Percentiles rank a stretch among this genome's conserved stretches.
These are phyloP conservation scores for Geotrichum klebahnii DNA, from an alignment of 1,139 yeast species.

Conservation along the genomic window DNA sequence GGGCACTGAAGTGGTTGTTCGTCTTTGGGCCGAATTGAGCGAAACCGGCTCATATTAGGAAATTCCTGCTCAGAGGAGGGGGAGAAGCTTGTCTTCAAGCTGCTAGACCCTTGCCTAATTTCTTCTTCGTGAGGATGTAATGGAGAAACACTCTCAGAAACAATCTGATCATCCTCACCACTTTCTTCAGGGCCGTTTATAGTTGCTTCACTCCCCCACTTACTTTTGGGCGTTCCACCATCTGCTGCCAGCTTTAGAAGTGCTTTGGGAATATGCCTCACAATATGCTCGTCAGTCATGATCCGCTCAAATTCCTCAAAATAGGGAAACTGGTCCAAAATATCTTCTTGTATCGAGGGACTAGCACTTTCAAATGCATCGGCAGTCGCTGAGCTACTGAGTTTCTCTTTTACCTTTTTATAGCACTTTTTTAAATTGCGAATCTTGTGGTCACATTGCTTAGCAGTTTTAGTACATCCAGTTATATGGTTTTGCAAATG, in stretches of 20 bases:
- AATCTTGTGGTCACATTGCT: constrained; percentile 23
- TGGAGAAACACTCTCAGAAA: background rate
- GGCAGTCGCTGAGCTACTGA: constrained; percentile 6
- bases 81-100: constrained; percentile 2
- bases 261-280: constrained; percentile 10
- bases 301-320: constrained; percentile 19
- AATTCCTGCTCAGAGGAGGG: constrained; percentile 15
- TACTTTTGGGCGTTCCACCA: background rate
- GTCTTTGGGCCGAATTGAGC: constrained; percentile 17
- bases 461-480: constrained; percentile 23
- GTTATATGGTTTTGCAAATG: constrained; percentile 14
- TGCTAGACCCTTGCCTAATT: background rate
- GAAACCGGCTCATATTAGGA: constrained; percentile 16
- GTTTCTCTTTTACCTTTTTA: constrained; percentile 18
- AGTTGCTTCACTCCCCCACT: background rate
- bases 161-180: constrained; percentile 2
- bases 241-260: constrained; percentile 14
- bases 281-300: constrained; percentile 20
- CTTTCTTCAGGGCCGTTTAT: background rate
- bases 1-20: constrained; percentile 15
- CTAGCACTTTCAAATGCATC: constrained; percentile 9
- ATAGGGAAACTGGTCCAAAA: constrained; percentile 21
- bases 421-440: constrained; percentile 21
- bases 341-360: constrained; percentile 12
- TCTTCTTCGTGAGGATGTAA: background rate